Evolutionary conservation across 2,329 filamentous ascomycete species (phyloP), one percentile per base, ranked within the genome.

Genomic region (Alternaria brassicae): DNA sequence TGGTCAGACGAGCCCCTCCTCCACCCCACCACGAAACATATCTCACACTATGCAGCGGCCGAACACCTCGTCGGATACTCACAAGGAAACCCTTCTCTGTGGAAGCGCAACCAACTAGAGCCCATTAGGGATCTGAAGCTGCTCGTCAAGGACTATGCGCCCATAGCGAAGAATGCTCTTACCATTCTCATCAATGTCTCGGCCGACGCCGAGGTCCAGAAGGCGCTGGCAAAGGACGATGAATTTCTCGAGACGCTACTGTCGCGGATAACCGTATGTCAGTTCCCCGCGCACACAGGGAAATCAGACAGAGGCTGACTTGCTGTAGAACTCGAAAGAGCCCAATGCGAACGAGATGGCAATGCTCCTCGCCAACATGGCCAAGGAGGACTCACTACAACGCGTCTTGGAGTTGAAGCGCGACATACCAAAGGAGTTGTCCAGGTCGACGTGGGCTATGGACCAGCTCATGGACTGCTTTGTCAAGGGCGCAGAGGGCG

Each of bases 391-490:
- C 67, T 84, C 83, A 6, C 78, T 97, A 56, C 89, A 90, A 65
- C 84, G 84, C 41, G 82, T 97, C 4, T 78, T 94, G 10, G 82
- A 83, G 4, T 82, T 90, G 55, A 90, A 89, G 71, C 89, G 92
- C 63, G 81, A 85, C 6, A 77, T 89, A 0, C 90, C 92, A 2
- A 85, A 88, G 55, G 83, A 84, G n/a, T 85, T 97, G 6, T 88
- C 87, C 6, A 90, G 87, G 1, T 91, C 92, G 39, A 85, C 89
- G 34, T 83, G 87, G 58, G 89, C 92, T 4, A 86, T 98, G 70
- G 93, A 97, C 77, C 95, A 98, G 78, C 82, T 99, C 28, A 88
- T 99, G 77, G 95, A 98, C 77, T 89, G 96, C 69, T 99, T 99
- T 75, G 95, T 98, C 74, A 96, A 95, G 81, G 94, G 94, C 19